Evolutionary conservation across 306 rosid genomes (phyloP).

Genomic region (Cajanus cajan): DNA sequence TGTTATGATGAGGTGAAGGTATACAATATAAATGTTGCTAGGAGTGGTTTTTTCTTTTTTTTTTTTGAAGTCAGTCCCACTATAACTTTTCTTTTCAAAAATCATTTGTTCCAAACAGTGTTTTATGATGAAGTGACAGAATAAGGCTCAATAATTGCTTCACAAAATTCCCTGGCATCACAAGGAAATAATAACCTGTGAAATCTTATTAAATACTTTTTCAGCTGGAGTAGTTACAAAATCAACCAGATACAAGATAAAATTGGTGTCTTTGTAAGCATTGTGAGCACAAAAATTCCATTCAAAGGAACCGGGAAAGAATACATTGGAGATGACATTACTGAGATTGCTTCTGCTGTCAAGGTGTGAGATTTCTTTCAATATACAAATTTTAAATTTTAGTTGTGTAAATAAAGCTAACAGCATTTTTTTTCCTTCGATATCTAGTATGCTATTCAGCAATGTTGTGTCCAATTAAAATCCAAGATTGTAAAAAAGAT

Average conservation of each 20-base stretch:
- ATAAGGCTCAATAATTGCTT: conserved; percentile 14
- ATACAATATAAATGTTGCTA: not conserved
- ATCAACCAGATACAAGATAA: conserved; percentile 94
- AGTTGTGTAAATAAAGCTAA: conserved; percentile 25
- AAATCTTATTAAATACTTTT: conserved; percentile 23
- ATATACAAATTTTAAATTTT: conserved; percentile 20
- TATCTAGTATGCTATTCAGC: conserved; percentile 89
- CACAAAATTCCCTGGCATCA: conserved; percentile 19
- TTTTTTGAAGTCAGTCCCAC: too few relatives aligned
- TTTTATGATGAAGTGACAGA: not conserved
- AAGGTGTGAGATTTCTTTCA: conserved; percentile 51
- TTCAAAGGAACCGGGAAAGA: conserved; percentile 98
- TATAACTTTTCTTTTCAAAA: not conserved
- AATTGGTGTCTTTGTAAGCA: conserved; percentile 90
- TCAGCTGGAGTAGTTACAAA: conserved; percentile 91
- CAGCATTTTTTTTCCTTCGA: not conserved
- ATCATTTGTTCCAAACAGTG: not conserved
- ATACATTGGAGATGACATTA: conserved; percentile 96
- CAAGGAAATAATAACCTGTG: not conserved
- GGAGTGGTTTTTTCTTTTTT: not conserved
- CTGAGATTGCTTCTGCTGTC: conserved; percentile 91
- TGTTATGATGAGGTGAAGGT: not conserved
- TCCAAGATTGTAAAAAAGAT: conserved; percentile 88
- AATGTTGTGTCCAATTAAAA: conserved; percentile 91
- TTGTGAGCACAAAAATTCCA: conserved; percentile 97